Evolutionary conservation across 352 stramenopile genomes (phyloP).

Genomic region (Halophytophthora batemanensis): DNA sequence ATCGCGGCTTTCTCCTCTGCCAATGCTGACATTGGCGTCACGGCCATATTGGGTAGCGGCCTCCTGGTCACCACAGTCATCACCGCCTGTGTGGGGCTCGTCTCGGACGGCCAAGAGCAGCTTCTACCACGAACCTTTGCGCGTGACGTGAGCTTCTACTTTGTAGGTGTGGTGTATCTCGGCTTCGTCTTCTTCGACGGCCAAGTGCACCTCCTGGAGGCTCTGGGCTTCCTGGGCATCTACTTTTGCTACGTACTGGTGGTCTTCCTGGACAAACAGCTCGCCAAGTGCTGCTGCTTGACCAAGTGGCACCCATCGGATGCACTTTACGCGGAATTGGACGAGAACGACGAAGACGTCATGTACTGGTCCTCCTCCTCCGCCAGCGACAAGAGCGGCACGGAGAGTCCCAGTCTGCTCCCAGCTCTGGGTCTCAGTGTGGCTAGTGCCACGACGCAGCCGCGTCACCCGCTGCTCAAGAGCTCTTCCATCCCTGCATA

Average conservation of each 20-base stretch:
- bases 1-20: constrained; percentile 65
- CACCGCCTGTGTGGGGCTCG: constrained; percentile 62
- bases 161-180: constrained; percentile 64
- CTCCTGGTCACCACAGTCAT: constrained; percentile 78
- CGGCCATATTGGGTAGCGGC: constrained; percentile 64
- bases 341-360: constrained; percentile 37
- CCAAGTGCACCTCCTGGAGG: constrained; percentile 55
- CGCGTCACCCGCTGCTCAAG: constrained; percentile 21
- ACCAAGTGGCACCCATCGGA: constrained; percentile 11
- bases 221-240: constrained; percentile 68
- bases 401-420: constrained; percentile 5
- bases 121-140: constrained; percentile 74
- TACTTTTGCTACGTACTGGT: constrained; percentile 58
- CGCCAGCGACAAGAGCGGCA: constrained; percentile 21
- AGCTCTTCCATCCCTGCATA: constrained; percentile 31
- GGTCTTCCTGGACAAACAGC: constrained; percentile 61
- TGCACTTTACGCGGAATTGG: constrained; percentile 15
- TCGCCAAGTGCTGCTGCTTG: constrained; percentile 28
- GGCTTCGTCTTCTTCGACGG: constrained; percentile 72
- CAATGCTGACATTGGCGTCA: constrained; percentile 67
- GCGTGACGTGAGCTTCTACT: constrained; percentile 76
- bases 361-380: constrained; percentile 25
- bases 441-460: no score
- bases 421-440: not conserved
- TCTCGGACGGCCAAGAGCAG: constrained; percentile 67